Evolutionary conservation across 2,329 filamentous ascomycete genomes (phyloP).

Genomic region (Xylogone sp.): DNA sequence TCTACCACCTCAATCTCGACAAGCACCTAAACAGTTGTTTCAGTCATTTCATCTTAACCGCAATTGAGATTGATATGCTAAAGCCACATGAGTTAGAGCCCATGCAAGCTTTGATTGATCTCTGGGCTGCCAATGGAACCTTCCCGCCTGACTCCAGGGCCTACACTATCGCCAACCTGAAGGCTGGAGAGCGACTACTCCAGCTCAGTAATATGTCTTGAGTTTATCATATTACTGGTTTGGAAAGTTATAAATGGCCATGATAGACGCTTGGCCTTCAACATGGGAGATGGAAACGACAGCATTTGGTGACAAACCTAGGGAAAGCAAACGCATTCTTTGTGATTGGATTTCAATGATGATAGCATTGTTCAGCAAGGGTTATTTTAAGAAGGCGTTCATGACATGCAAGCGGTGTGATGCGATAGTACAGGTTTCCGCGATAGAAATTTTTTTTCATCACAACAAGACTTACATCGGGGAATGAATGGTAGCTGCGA

Average conservation of each 20-base stretch:
- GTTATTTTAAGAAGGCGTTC: slow-evolving; percentile 15
- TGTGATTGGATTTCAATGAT: slow-evolving; percentile 15
- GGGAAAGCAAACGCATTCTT: slow-evolving; percentile 6
- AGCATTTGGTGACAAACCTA: slow-evolving; percentile 6
- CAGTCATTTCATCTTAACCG: slow-evolving; percentile 77
- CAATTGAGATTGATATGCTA: slow-evolving; percentile 78
- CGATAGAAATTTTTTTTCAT: background rate
- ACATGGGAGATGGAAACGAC: background rate
- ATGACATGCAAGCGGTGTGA: background rate
- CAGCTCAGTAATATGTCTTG: slow-evolving; percentile 12
- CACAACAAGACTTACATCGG: background rate
- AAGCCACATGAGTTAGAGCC: slow-evolving; percentile 89
- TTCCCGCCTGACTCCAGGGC: slow-evolving; percentile 73
- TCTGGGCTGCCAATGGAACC: slow-evolving; percentile 86
- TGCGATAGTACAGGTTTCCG: background rate
- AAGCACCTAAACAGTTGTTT: slow-evolving; percentile 86
- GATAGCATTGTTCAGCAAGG: slow-evolving; percentile 17
- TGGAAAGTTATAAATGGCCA: background rate
- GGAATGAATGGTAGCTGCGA: too few species aligned
- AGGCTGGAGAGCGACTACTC: slow-evolving; percentile 55
- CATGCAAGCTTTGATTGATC: slow-evolving; percentile 89
- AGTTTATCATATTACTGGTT: background rate
- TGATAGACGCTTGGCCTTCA: background rate
- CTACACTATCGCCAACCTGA: slow-evolving; percentile 60
- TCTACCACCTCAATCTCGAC: slow-evolving; percentile 77